These are phyloP conservation scores for Hibiscus trionum DNA, from an alignment of 345 rosid species.

Conservation along the genomic window DNA sequence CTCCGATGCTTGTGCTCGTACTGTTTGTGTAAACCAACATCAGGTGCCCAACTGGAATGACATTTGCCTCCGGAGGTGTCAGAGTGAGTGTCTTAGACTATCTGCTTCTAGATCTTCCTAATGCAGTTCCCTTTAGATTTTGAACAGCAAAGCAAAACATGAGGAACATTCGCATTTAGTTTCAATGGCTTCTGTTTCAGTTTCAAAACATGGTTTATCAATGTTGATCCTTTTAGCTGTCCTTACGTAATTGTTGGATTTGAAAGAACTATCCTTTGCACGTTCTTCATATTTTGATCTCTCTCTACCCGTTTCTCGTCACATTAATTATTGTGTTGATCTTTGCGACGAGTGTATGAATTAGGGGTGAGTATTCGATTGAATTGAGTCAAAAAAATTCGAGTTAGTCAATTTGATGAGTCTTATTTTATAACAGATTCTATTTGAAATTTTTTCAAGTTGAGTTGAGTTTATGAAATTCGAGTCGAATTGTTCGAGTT, in stretches of 20 bases:
- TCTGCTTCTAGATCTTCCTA: slow-evolving; percentile 30
- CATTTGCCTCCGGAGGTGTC: slow-evolving; percentile 73
- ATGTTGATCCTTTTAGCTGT: neutral
- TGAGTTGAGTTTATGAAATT: too few species aligned
- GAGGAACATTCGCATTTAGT: neutral
- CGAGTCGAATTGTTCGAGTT: too few species aligned
- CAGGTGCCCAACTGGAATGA: slow-evolving; percentile 91
- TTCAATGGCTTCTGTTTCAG: neutral
- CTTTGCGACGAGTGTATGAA: too few species aligned
- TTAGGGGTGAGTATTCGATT: too few species aligned
- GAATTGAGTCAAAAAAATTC: too few species aligned
- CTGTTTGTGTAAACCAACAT: slow-evolving; percentile 79
- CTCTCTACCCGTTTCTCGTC: neutral
- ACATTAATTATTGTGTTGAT: too few species aligned
- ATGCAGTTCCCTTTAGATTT: neutral
- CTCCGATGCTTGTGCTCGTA: slow-evolving; percentile 81
- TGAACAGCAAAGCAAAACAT: neutral
- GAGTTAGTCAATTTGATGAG: too few species aligned
- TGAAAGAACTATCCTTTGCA: neutral
- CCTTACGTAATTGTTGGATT: neutral
- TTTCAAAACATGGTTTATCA: neutral
- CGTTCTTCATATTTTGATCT: neutral
- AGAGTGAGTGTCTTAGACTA: slow-evolving; percentile 66
- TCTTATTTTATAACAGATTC: too few species aligned
- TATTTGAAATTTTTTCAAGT: too few species aligned